Percentiles rank a stretch among this genome's conserved stretches.
Conservation (phyloP, 805 yeast species). For the Brettanomyces anomalus region DNA sequence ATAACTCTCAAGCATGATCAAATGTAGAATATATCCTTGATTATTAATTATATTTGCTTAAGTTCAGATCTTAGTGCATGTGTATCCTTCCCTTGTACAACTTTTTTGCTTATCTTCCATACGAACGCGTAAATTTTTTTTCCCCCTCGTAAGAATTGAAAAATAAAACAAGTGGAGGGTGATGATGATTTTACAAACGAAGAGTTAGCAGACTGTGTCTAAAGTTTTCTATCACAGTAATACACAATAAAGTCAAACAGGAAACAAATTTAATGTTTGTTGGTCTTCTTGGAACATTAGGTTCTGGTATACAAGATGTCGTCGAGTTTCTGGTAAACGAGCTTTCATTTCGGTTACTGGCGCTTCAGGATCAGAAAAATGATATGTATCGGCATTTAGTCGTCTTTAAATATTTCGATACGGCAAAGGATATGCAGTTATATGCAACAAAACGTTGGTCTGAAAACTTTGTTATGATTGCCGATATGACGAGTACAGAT, state of each 20-base stretch:
- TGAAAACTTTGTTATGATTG: constrained; percentile 47
- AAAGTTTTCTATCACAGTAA: no score
- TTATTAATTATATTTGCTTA: no score
- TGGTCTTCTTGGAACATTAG: constrained; percentile 61
- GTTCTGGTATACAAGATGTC: constrained; percentile 59
- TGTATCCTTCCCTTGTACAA: no score
- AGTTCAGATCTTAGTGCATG: no score
- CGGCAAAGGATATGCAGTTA: constrained; percentile 38
- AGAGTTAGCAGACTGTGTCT: no score
- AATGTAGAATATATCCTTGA: no score
- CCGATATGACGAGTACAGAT: constrained; percentile 33
- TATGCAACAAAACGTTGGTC: constrained; percentile 63
- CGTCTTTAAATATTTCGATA: constrained; percentile 7
- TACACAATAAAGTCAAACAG: no score
- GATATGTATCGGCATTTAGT: background rate
- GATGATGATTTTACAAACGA: no score
- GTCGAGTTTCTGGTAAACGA: constrained; percentile 39
- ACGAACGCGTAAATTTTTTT: no score
- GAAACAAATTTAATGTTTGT: constrained; percentile 41
- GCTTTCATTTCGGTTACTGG: constrained; percentile 40
- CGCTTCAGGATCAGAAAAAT: constrained; percentile 4
- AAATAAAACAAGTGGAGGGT: no score
- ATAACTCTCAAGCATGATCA: background rate
- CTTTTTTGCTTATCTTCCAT: no score
- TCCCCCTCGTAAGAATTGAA: no score